Conservation (phyloP, 768 basidiomycete species). For the Mycena sanguinolenta region DNA sequence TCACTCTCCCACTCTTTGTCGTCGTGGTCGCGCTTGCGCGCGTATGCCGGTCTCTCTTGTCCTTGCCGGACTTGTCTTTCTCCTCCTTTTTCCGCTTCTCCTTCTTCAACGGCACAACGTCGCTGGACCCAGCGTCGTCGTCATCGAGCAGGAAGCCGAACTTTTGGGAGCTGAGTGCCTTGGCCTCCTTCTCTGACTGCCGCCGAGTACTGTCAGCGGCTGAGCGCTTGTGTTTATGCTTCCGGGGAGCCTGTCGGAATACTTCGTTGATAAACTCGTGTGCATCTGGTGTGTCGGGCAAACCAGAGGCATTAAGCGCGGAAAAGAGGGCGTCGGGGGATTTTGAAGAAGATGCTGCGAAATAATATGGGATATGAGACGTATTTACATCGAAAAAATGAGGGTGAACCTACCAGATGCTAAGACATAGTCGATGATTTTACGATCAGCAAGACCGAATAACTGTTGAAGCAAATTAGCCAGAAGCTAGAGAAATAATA, state of each 20-base stretch:
- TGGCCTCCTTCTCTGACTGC: constrained; percentile 83
- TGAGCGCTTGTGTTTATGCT: constrained; percentile 76
- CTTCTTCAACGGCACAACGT: constrained; percentile 56
- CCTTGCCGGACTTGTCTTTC: constrained; percentile 51
- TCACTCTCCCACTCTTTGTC: constrained; percentile 92
- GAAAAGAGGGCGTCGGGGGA: constrained; percentile 82
- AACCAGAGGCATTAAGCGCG: constrained; percentile 81
- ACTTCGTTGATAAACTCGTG: constrained; percentile 86
- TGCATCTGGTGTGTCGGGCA: constrained; percentile 85
- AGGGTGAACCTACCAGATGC: constrained; percentile 75
- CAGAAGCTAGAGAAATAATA: neutral
- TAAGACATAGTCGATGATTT: constrained; percentile 88
- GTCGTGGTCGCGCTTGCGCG: constrained; percentile 88
- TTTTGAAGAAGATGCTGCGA: constrained; percentile 86
- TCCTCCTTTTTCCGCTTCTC: constrained; percentile 62
- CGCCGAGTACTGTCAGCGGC: constrained; percentile 61
- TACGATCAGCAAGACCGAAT: constrained; percentile 87
- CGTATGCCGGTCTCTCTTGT: constrained; percentile 72
- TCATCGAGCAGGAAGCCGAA: constrained; percentile 91
- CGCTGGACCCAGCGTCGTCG: constrained; percentile 67
- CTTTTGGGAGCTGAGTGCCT: constrained; percentile 75
- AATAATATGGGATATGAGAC: neutral
- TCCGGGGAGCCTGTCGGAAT: constrained; percentile 82
- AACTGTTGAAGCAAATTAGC: constrained; percentile 60
- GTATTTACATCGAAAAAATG: constrained; percentile 11